Evolutionary conservation across 306 rosid genomes (phyloP).

Genomic region (Vicia sativa): DNA sequence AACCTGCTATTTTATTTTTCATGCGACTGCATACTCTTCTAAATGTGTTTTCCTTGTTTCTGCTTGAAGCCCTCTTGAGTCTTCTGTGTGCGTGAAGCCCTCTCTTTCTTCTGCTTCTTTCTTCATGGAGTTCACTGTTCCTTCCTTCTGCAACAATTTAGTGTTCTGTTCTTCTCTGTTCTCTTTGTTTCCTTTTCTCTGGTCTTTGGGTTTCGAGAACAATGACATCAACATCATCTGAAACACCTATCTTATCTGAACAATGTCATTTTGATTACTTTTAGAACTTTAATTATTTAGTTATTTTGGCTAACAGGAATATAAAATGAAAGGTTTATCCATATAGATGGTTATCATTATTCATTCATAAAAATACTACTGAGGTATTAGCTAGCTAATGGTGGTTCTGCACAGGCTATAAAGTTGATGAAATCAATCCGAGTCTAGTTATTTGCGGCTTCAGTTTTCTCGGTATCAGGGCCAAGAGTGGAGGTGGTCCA

Average conservation of each 20-base stretch:
- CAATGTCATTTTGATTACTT: background rate
- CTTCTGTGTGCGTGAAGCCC: background rate
- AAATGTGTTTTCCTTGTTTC: background rate
- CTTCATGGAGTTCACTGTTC: background rate
- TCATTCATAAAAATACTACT: constrained; percentile 13
- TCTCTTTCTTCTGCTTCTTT: background rate
- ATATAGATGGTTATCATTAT: background rate
- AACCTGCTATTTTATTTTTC: background rate
- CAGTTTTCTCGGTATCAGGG: constrained; percentile 91
- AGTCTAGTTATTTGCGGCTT: constrained; percentile 73
- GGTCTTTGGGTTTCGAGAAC: background rate
- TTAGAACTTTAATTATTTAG: background rate
- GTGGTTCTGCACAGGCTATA: constrained; percentile 62
- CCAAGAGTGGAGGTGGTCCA: constrained; percentile 57
- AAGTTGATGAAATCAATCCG: constrained; percentile 67
- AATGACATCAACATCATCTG: background rate
- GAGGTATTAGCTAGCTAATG: constrained; percentile 43
- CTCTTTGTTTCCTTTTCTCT: too few relatives aligned
- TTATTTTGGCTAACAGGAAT: background rate
- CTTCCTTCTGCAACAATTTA: background rate
- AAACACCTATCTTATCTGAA: background rate
- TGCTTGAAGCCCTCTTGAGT: background rate
- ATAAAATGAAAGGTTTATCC: too few relatives aligned
- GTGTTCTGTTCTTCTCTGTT: too few relatives aligned
- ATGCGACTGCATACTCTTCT: background rate